Evolutionary conservation across 306 rosid species (phyloP).

Genomic region (Morella rubra): DNA sequence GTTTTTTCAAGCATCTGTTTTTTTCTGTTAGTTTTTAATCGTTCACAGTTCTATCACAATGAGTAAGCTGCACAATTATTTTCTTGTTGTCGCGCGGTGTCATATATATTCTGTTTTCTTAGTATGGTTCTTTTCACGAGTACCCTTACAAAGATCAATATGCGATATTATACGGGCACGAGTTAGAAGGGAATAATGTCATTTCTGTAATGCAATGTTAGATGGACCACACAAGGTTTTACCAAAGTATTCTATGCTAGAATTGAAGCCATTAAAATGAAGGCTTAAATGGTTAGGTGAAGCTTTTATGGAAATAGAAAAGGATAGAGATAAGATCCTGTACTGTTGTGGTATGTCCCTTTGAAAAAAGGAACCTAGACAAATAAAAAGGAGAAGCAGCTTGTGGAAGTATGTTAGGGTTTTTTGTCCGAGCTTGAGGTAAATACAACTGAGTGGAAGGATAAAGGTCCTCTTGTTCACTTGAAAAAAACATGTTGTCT

Average conservation of each 20-base stretch:
- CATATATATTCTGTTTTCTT: neutral
- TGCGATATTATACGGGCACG: neutral
- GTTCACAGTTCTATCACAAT: neutral
- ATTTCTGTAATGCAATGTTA: constrained; percentile 39
- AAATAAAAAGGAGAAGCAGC: constrained; percentile 25
- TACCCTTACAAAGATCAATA: neutral
- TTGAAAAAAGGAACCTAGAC: constrained; percentile 25
- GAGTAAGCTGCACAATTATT: neutral
- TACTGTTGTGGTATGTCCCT: constrained; percentile 22
- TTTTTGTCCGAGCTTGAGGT: constrained; percentile 32
- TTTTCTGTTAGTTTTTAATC: neutral
- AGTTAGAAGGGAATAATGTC: constrained; percentile 28
- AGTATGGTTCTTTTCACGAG: neutral
- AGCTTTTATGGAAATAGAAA: constrained; percentile 40
- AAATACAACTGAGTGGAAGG: constrained; percentile 30
- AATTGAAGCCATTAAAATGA: constrained; percentile 44
- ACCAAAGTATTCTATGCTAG: constrained; percentile 37
- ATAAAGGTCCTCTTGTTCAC: constrained; percentile 35
- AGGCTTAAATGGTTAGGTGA: constrained; percentile 45
- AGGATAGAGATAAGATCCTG: constrained; percentile 34
- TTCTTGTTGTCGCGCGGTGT: neutral
- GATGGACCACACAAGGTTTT: constrained; percentile 53
- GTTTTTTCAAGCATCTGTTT: constrained; percentile 11
- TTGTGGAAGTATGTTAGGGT: constrained; percentile 41
- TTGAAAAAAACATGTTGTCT: constrained; percentile 28